Conservation (phyloP, 495 filamentous ascomycete genomes). For the Aspergillus hancockii region DNA sequence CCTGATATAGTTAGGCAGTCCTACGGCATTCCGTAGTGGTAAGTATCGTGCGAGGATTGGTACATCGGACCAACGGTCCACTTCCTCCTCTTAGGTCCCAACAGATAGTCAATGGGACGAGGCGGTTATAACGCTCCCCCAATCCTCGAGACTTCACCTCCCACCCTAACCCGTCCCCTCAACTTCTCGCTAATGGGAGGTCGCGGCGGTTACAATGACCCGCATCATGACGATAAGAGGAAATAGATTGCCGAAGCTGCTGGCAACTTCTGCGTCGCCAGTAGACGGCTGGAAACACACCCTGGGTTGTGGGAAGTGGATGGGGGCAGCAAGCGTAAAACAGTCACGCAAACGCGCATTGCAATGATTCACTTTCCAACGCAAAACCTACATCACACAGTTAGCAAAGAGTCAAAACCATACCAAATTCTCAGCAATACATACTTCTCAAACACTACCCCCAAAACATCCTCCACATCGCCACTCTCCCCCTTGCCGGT, state of each 20-base stretch:
- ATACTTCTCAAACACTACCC: constrained; percentile 97
- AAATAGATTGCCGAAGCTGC: constrained; percentile 4
- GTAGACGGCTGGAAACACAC: not conserved
- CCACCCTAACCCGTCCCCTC: not conserved
- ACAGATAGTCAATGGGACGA: constrained; percentile 24
- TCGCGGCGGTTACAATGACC: constrained; percentile 58
- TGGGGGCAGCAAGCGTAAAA: not conserved
- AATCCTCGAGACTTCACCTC: constrained; percentile 5
- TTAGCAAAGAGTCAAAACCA: constrained; percentile 23
- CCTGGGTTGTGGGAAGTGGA: not conserved
- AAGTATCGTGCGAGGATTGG: not conserved
- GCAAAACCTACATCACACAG: constrained; percentile 53
- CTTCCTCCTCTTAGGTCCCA: not conserved
- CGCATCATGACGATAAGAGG: constrained; percentile 40
- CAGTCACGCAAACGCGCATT: not conserved
- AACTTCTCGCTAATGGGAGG: constrained; percentile 32
- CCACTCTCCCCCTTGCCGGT: constrained; percentile 84
- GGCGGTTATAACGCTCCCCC: constrained; percentile 30
- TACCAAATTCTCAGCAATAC: constrained; percentile 17
- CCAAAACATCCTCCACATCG: constrained; percentile 95
- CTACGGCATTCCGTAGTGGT: not conserved
- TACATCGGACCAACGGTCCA: not conserved
- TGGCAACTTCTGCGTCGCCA: not conserved
- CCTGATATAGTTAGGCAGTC: not conserved
- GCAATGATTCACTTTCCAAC: constrained; percentile 61